Conservation (phyloP, 129 eudicot species). For the Silybum marianum region DNA sequence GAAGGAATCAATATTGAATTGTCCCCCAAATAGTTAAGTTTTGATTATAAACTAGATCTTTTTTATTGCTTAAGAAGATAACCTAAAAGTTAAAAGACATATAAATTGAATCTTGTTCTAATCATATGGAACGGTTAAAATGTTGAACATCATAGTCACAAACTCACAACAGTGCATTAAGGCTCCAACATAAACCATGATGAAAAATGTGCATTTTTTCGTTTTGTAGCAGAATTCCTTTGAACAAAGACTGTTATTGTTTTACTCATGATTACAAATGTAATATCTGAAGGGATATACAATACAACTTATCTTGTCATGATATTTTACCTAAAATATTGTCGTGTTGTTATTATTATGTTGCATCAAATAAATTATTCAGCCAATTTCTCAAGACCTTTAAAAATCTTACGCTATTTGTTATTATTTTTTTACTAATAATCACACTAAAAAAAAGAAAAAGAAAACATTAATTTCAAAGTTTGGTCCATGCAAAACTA, state of each 20-base stretch:
- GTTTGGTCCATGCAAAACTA: not conserved
- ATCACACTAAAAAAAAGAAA: not conserved
- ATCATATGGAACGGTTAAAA: not conserved
- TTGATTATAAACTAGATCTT: not conserved
- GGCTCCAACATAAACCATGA: not conserved
- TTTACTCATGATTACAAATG: not conserved
- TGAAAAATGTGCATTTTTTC: not conserved
- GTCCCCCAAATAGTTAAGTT: not conserved
- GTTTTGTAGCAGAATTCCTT: not conserved
- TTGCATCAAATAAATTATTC: not conserved
- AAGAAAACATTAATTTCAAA: not conserved
- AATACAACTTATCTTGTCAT: not conserved
- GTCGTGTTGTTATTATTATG: not conserved
- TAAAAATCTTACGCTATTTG: not conserved
- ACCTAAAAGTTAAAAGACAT: not conserved
- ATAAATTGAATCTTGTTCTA: not conserved
- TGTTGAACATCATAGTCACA: not conserved
- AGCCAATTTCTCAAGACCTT: not conserved
- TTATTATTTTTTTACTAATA: not conserved
- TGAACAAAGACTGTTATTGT: not conserved
- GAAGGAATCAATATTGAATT: not conserved
- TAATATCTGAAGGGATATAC: not conserved
- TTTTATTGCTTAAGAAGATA: not conserved
- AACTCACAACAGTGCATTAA: not conserved
- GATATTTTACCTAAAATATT: not conserved